These are phyloP conservation scores for Cystobasidium slooffiae DNA, from an alignment of 1,284 basidiomycete species.

Conservation along the genomic window DNA sequence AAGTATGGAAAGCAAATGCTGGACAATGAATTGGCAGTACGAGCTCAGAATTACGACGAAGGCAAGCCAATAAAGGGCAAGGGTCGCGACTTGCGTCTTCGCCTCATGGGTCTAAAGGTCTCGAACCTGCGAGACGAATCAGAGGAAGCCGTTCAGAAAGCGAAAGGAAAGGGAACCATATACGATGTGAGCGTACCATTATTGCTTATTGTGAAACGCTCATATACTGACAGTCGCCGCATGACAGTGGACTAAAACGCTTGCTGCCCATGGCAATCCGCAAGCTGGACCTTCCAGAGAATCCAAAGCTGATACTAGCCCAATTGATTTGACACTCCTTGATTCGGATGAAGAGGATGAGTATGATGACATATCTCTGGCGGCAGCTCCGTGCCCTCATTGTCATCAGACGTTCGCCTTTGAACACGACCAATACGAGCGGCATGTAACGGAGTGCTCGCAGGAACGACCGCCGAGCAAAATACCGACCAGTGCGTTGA, in stretches of 20 bases:
- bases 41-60: conserved; percentile 25
- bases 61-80: conserved; percentile 43
- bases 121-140: conserved; percentile 50
- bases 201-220: not conserved
- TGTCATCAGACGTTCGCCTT: conserved; percentile 35
- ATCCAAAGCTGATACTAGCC: not conserved
- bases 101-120: conserved; percentile 50
- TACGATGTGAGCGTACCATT: not conserved
- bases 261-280: not conserved
- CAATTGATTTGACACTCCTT: conserved; percentile 35
- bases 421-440: conserved; percentile 17
- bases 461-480: not conserved
- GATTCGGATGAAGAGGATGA: conserved; percentile 32
- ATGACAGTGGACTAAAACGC: conserved; percentile 14
- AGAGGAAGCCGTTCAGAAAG: conserved; percentile 22
- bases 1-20: conserved; percentile 82
- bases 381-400: conserved; percentile 33
- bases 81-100: conserved; percentile 46
- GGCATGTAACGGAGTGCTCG: conserved; percentile 13
- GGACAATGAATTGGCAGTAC: conserved; percentile 63
- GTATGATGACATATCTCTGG: conserved; percentile 31
- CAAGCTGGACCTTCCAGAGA: not conserved
- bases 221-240: not conserved
- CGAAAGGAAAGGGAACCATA: conserved; percentile 22
- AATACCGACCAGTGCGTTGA: not conserved